Evolutionary conservation across 2,329 filamentous ascomycete genomes (phyloP), one percentile per base, ranked within the genome.

Genomic region (Aspergillus fischeri): DNA sequence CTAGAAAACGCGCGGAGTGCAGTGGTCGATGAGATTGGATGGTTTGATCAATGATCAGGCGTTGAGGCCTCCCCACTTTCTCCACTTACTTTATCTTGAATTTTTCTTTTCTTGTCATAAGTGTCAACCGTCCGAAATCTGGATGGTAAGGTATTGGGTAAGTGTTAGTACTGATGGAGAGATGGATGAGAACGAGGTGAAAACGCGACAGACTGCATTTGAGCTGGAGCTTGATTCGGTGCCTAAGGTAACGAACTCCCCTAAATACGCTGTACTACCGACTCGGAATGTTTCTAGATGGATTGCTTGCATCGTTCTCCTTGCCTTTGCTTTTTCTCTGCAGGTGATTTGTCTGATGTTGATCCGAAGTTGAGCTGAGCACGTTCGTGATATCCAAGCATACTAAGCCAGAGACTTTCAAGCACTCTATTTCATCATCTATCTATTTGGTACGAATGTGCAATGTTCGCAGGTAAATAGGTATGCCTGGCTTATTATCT

Each of bases 1-100:
- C 59, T 61, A 60, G 59, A 60, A 61, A 49, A 54, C 51, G 50
- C 51, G 54, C 53, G 20, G 51, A 59, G 57, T 53, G 14, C 32
- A 17, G 32, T 17, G 1, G 4, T 53, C 28, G 28, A 35, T 49
- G 45, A 20, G 56, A 59, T 57, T 38, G 57, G 52, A 60, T 57
- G 52, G 52, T 32, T 57, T 57, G 59, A 47, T 61, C 55, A 51
- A 59, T 51, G 32, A 35, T 35, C 11, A 17, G 32, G 32, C 32
- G 11, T 35, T 14, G 5, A 17, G 4, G 32, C 32, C 32, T 35
- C 32, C 11, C 59, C 59, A 60, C 59, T 51, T 51, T 57, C 57
- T 52, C 57, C 52, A 51, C 52, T 57, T 55, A 55, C 57, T 55
- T 49, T 53, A 52, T 61, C 54, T 57, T 54, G 45, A 28, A 25